These are phyloP conservation scores for Pouteria campechiana DNA, from an alignment of 179 eudicot genomes.

Conservation along the genomic window DNA sequence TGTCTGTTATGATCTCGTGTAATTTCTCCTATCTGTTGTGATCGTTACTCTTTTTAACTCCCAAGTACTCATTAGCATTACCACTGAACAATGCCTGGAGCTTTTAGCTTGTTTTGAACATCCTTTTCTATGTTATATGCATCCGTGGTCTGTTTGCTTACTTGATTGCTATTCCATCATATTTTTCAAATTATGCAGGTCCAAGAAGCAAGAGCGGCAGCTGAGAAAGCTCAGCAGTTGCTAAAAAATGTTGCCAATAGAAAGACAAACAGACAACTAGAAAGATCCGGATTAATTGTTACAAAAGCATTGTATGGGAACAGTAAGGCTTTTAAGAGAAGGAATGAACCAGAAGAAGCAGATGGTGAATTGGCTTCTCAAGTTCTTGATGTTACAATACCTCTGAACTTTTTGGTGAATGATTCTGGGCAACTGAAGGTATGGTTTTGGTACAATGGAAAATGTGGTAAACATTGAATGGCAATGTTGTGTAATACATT, in stretches of 20 bases:
- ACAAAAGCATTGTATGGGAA: constrained; percentile 72
- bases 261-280: constrained; percentile 57
- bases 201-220: constrained; percentile 65
- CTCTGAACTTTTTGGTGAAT: constrained; percentile 72
- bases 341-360: constrained; percentile 19
- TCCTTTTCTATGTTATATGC: too few species aligned
- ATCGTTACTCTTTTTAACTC: too few species aligned
- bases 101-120: too few species aligned
- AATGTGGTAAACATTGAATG: too few species aligned
- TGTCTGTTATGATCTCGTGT: too few species aligned
- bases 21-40: too few species aligned
- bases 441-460: constrained; percentile 4
- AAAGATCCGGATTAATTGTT: constrained; percentile 58
- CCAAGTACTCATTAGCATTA: too few species aligned
- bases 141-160: constrained; percentile 1
- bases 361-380: constrained; percentile 53
- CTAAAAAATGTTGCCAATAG: constrained; percentile 70
- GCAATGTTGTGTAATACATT: too few species aligned
- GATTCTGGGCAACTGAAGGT: constrained; percentile 94
- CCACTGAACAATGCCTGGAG: too few species aligned
- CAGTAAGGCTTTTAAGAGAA: constrained; percentile 42
- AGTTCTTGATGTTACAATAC: constrained; percentile 76
- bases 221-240: constrained; percentile 83
- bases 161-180: not conserved
- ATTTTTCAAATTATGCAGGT: constrained; percentile 39